Conservation (phyloP, 176 grass and related monocot genomes). For the Raddia guianensis region DNA sequence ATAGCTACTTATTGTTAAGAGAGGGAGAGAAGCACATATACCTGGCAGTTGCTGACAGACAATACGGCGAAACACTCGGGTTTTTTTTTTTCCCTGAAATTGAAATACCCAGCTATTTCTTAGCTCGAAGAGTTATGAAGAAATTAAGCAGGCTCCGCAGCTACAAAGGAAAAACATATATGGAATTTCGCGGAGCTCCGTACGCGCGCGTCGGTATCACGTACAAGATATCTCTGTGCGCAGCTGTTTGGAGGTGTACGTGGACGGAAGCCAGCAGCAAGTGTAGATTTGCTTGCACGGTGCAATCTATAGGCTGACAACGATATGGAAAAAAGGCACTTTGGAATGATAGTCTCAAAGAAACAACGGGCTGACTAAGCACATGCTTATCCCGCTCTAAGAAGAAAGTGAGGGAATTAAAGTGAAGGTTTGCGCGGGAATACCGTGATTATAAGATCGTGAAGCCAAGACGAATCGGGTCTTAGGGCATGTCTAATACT, state of each 20-base stretch:
- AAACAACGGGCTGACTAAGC: not conserved
- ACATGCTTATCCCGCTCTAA: constrained; percentile 13
- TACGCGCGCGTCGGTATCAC: not conserved
- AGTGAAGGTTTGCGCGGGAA: not conserved
- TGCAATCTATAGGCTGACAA: not conserved
- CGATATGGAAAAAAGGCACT: not conserved
- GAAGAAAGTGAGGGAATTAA: not conserved
- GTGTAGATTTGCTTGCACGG: not conserved
- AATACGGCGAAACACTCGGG: not conserved
- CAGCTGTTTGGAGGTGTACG: not conserved
- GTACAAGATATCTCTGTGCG: not conserved
- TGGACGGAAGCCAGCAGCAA: not conserved
- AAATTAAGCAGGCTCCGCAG: not conserved
- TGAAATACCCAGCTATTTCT: not conserved
- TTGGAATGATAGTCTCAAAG: not conserved
- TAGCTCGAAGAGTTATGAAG: not conserved
- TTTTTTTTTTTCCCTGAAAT: not conserved
- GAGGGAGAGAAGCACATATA: too few species aligned
- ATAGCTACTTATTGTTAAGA: too few species aligned
- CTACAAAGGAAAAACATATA: not conserved
- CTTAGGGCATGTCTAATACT: too few species aligned
- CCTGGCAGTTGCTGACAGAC: too few species aligned
- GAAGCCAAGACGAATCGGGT: too few species aligned
- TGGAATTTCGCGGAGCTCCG: not conserved
- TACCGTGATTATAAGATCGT: not conserved